Evolutionary conservation across 176 grass and related monocot species (phyloP), one percentile per base, ranked within the genome.

Genomic region (Dendrocalamus sinicus): DNA sequence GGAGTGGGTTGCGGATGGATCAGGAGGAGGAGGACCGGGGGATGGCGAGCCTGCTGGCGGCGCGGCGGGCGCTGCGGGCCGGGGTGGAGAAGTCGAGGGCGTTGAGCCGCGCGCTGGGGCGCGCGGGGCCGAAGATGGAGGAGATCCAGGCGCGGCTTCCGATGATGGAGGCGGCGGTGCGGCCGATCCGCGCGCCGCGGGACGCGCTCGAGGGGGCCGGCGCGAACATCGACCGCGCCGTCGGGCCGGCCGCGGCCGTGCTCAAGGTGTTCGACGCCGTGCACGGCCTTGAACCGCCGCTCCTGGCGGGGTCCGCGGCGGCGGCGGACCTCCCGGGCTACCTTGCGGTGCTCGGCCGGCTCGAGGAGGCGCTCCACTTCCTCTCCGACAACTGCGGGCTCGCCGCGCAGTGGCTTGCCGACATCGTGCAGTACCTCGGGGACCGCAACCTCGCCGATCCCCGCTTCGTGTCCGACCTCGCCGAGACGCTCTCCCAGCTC

Each of bases 251-350:
- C 3, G 91, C 95, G 0, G 93, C 93, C 4, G 95, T 98, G 0
- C 95, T 98, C 77, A 95, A 95, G 95, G 93, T 98, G 45, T 98
- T 98, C 67, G 95, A 98, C 69, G 95, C 95, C 17, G 93, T 98
- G 40, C 95, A 98, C 79, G 95, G 91, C 40, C 93, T 98, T 37
- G 95, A 98, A 72, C 69, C 83, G 35, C 84, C 95, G 20, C 93
- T 98, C 0, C 88, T 98, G 0, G 88, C 73, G 8, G 86, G 75
- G 2, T 76, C 84, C 9, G 68, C 89, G 3, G 73, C 81, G 0
- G 3, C 46, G 0, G 48, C 11, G 3, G 96, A 98, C 80, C 83
- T 95, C 0, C 41, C 72, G 0, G 93, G 88, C 0, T 98, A 92
- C 91, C 86, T 98, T n/a, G 73, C 88, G 32, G 90, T 95, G 19